Conservation (phyloP, 306 rosid genomes). For the Castanospermum australe region DNA sequence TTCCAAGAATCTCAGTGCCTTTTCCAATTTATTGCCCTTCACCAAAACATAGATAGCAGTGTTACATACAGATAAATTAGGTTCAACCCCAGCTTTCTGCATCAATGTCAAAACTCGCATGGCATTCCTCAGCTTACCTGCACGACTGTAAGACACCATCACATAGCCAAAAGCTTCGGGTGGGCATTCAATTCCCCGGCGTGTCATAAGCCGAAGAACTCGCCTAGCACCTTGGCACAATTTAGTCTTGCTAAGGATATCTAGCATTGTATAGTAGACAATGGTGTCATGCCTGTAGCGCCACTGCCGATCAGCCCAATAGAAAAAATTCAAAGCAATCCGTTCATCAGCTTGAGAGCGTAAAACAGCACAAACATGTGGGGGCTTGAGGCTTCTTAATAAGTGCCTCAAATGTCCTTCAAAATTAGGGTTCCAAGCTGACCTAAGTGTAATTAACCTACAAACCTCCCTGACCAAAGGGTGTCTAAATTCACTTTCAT, state of each 20-base stretch:
- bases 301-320: conserved; percentile 94
- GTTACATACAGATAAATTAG: conserved; percentile 69
- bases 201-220: conserved; percentile 70
- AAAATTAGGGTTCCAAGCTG: conserved; percentile 69
- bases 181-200: conserved; percentile 48
- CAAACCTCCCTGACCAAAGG: conserved; percentile 73
- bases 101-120: conserved; percentile 72
- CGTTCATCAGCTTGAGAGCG: conserved; percentile 72
- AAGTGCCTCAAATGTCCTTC: conserved; percentile 67
- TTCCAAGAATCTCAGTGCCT: conserved; percentile 63
- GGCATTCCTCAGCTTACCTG: conserved; percentile 70
- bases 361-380: conserved; percentile 79
- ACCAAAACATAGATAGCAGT: conserved; percentile 77
- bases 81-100: conserved; percentile 89
- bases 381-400: conserved; percentile 75
- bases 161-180: conserved; percentile 77
- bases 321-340: conserved; percentile 71
- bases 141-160: conserved; percentile 82
- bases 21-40: conserved; percentile 54
- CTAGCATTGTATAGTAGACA: conserved; percentile 70
- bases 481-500: conserved; percentile 61
- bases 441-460: conserved; percentile 60
- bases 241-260: conserved; percentile 79
- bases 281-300: conserved; percentile 57
- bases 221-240: conserved; percentile 84